Base-by-base conservation (phyloP, 2,329 filamentous ascomycete species). In the Simplicillium sp. region DNA sequence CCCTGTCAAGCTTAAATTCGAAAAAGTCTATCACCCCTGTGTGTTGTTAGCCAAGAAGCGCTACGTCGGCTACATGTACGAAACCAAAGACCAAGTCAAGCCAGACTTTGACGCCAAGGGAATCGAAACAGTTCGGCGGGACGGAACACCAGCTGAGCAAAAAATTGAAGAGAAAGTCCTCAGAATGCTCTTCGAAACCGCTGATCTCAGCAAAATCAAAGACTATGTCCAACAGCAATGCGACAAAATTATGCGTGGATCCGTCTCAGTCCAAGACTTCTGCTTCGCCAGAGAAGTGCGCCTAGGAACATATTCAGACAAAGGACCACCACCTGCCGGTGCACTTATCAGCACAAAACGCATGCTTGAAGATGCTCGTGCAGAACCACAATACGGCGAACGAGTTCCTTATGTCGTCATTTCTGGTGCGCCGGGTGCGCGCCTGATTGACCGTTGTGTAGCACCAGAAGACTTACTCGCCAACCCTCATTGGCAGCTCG, bases 11-110 rank as follows among this genome's bases (percentile, higher is more conserved):
- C 81, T 98, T 47, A 97, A 97, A 58, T 96, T 98, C 51, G 92
- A 98, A 58, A 98, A 98, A 53, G 90, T 98, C 2, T 98, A 98
- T 60, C 85, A 94, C 48, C 92, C 94, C 0, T 97, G 90, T 56
- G 80, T 97, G 0, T 72, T 98, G 4, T 73, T 98, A 1, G 88
- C 94, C 14, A 98, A 98, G 67, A 98, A 98, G 58, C 84, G 92
- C 41, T 98, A 98, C 52, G 94, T 97, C 4, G 94, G 94, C 6
- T 96, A 95, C 70, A 96, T 95, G 58, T 98, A 94, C 64, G 92
- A 98, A 56, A 77, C 71, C 49, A 76, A 75, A 31, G 69, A 74
- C 13, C 92, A 98, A 56, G 66, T 59, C 8, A 78, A 81, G 48
- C 90, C 92, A 1, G 85, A 94, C 1, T 97, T 97, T 49, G 94